phyloP scores from a whole-genome alignment of 371 early-diverging fungal genomes.

The Saksenaea vasiformis region DNA sequence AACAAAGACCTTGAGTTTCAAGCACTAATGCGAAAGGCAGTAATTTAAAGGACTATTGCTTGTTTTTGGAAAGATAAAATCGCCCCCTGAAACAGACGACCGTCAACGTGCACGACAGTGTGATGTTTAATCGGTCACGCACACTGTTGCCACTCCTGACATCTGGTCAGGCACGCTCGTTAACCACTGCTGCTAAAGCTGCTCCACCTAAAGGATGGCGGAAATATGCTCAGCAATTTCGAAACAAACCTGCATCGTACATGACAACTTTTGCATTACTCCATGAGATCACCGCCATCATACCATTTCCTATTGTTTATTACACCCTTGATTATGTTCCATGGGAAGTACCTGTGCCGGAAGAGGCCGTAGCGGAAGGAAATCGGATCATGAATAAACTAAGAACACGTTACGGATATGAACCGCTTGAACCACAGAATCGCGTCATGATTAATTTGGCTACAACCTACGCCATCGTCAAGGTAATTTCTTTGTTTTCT shows the following conservation, averaged over 20 bases:
- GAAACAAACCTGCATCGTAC: constrained; percentile 77
- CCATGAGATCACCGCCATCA: constrained; percentile 89
- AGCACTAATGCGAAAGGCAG: too few species aligned
- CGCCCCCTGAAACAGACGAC: too few species aligned
- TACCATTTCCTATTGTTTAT: constrained; percentile 80
- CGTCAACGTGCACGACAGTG: neutral
- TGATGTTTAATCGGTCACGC: neutral
- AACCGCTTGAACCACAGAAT: constrained; percentile 45
- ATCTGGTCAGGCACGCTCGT: neutral
- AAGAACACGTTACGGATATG: constrained; percentile 59
- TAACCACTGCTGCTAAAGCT: constrained; percentile 3
- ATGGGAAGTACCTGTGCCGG: constrained; percentile 62
- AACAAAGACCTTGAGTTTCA: too few species aligned
- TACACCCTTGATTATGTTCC: constrained; percentile 58
- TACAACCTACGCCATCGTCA: constrained; percentile 82
- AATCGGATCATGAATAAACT: constrained; percentile 63
- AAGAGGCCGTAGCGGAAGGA: constrained; percentile 67
- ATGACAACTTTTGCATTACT: constrained; percentile 80
- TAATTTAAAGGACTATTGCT: too few species aligned
- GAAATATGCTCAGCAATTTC: constrained; percentile 65
- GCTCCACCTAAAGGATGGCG: constrained; percentile 39
- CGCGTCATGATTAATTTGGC: constrained; percentile 74
- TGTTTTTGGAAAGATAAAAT: too few species aligned
- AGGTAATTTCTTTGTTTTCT: constrained; percentile 41
- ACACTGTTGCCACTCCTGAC: neutral